These are phyloP conservation scores for Fimicolochytrium jonesii DNA, from an alignment of 192 early-diverging fungal species.

Conservation along the genomic window DNA sequence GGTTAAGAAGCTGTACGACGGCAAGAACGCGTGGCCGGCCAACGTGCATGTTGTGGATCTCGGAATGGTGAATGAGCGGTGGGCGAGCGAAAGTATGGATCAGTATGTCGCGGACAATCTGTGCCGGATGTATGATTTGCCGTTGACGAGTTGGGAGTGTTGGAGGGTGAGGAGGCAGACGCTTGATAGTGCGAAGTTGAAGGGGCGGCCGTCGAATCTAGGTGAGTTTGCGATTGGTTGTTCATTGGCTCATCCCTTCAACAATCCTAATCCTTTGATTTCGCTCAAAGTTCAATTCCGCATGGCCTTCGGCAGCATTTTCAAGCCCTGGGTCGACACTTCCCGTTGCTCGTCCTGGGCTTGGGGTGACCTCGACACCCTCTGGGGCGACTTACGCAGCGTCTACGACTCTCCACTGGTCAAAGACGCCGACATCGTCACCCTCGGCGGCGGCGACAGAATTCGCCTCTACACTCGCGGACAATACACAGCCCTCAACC, in stretches of 20 bases:
- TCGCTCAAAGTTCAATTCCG: neutral
- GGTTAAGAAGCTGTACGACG: neutral
- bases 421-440: constrained; percentile 7
- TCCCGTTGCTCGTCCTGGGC: constrained; percentile 14
- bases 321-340: constrained; percentile 7
- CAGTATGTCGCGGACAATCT: constrained; percentile 4
- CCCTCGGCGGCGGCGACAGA: constrained; percentile 1
- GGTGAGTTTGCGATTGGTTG: no score
- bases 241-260: neutral
- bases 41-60: constrained; percentile 17
- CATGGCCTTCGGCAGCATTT: constrained; percentile 5
- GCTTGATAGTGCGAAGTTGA: no score
- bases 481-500: constrained; percentile 9
- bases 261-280: neutral
- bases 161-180: neutral
- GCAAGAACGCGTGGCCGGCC: neutral
- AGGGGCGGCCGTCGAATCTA: no score
- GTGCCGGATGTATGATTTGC: neutral
- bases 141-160: neutral
- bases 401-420: neutral
- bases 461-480: constrained; percentile 18
- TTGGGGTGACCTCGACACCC: constrained; percentile 19
- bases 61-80: constrained; percentile 1
- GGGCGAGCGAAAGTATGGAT: neutral
- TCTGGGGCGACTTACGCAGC: constrained; percentile 1